A percentile compares a stretch with the other conserved stretches of the same genome.
Evolutionary conservation across 352 stramenopile genomes (phyloP).

Genomic region (Saprolegnia diclina): DNA sequence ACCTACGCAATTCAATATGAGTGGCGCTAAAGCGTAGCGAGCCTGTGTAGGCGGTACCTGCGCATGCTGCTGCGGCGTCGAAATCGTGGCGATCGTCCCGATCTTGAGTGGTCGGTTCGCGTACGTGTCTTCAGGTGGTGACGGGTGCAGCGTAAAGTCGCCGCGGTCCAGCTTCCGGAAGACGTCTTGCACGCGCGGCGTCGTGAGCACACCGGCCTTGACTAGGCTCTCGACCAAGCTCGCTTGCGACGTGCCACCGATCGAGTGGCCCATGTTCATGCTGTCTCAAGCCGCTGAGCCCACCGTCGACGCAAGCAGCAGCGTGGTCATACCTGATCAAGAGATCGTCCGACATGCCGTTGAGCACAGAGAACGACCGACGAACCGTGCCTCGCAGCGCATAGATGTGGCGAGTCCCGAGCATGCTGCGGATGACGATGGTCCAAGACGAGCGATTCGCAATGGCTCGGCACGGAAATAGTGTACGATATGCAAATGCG

Average conservation of each 20-base stretch:
- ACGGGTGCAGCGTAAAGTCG: constrained; percentile 42
- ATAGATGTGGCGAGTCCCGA: no score
- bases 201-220: constrained; percentile 54
- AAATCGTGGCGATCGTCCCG: constrained; percentile 74
- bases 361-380: constrained; percentile 47
- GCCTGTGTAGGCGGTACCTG: not conserved
- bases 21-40: not conserved
- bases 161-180: constrained; percentile 60
- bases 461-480: no score
- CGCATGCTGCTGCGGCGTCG: constrained; percentile 79
- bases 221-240: constrained; percentile 74
- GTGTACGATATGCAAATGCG: no score
- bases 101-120: constrained; percentile 75
- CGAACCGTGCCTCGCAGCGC: no score
- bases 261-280: constrained; percentile 77
- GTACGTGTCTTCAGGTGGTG: constrained; percentile 39
- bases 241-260: constrained; percentile 60
- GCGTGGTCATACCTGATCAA: constrained; percentile 47
- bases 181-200: constrained; percentile 49
- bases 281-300: constrained; percentile 25
- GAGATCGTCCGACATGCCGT: constrained; percentile 69
- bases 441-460: no score
- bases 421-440: no score
- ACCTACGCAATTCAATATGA: constrained; percentile 43
- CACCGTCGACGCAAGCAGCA: not conserved